Conservation (phyloP, 2,329 filamentous ascomycete species). For the Colletotrichum sansevieriae region DNA sequence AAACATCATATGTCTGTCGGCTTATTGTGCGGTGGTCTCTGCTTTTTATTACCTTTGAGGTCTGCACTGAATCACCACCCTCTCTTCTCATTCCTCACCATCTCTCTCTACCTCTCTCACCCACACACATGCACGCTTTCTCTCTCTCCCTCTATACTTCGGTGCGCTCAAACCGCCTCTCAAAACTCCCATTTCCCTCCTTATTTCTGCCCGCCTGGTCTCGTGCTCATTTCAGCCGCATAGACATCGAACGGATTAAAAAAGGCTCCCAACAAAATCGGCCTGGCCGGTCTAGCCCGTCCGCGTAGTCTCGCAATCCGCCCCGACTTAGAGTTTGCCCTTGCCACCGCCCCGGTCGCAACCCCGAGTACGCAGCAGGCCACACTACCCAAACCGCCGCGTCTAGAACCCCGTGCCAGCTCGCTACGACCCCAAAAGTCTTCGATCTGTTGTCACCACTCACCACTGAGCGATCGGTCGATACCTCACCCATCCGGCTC, state of each 20-base stretch:
- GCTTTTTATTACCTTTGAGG: background rate
- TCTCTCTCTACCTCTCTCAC: background rate
- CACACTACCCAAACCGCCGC: slow-evolving; percentile 35
- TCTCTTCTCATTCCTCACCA: background rate
- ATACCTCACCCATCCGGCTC: background rate
- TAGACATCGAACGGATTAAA: slow-evolving; percentile 8
- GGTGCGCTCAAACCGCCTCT: background rate
- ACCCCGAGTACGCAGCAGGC: slow-evolving; percentile 32
- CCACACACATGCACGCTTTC: background rate
- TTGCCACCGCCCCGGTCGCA: slow-evolving; percentile 40
- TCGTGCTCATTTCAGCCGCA: slow-evolving; percentile 6
- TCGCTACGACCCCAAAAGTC: slow-evolving; percentile 29
- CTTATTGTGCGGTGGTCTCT: background rate
- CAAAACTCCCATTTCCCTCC: background rate
- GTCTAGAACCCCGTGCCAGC: slow-evolving; percentile 32
- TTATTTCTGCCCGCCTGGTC: background rate
- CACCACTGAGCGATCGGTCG: slow-evolving; percentile 27
- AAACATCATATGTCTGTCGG: slow-evolving; percentile 19
- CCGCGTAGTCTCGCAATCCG: slow-evolving; percentile 24
- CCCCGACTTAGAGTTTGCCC: slow-evolving; percentile 39
- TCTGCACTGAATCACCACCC: slow-evolving; percentile 2
- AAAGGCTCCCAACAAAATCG: slow-evolving; percentile 30
- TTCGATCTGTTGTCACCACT: slow-evolving; percentile 30
- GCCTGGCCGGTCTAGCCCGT: slow-evolving; percentile 37
- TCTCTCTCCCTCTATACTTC: background rate